These are phyloP conservation scores for Aspergillus viridinutans DNA, from an alignment of 2,329 filamentous ascomycete species.

Conservation along the genomic window DNA sequence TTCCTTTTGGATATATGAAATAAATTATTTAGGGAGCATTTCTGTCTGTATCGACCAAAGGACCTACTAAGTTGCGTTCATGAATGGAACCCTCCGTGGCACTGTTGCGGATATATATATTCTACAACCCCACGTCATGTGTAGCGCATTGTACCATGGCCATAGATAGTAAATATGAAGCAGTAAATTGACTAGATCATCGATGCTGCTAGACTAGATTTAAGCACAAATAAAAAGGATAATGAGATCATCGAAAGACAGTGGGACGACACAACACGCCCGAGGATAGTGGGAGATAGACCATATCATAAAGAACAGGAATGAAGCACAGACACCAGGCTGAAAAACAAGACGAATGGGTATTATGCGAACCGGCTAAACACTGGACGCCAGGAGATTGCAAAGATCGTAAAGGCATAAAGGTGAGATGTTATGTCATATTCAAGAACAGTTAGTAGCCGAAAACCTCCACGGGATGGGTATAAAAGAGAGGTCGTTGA, in stretches of 20 bases:
- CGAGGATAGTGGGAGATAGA: background rate
- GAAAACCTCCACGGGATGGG: background rate
- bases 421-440: background rate
- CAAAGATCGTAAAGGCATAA: background rate
- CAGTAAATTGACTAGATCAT: background rate
- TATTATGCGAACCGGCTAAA: constrained; percentile 22
- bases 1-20: background rate
- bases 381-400: constrained; percentile 6
- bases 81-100: too few species aligned
- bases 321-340: background rate
- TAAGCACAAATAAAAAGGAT: background rate
- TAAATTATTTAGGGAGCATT: too few species aligned
- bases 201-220: background rate
- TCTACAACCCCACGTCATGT: background rate
- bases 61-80: too few species aligned
- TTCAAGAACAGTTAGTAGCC: background rate
- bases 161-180: background rate
- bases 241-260: background rate
- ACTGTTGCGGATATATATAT: background rate
- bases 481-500: background rate
- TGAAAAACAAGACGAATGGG: constrained; percentile 14
- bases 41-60: too few species aligned
- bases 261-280: background rate
- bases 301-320: background rate
- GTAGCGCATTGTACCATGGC: background rate